These are phyloP conservation scores for Globisporangium acanthophoron DNA, from an alignment of 352 stramenopile genomes.

Conservation along the genomic window DNA sequence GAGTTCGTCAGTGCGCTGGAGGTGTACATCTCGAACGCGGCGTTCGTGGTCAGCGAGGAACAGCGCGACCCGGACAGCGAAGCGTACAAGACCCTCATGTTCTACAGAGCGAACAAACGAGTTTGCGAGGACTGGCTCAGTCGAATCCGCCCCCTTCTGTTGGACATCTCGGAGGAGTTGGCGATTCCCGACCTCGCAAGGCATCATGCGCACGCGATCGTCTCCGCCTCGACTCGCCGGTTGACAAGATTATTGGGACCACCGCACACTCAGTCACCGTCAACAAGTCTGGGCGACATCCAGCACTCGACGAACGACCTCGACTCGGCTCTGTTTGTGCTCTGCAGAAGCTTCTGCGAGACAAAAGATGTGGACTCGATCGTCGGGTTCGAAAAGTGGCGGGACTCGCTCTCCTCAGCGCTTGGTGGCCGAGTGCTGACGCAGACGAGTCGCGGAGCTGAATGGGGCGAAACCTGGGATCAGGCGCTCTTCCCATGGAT, in stretches of 20 bases:
- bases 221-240: slow-evolving; percentile 30
- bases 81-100: slow-evolving; percentile 32
- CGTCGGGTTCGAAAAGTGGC: slow-evolving; percentile 39
- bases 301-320: slow-evolving; percentile 29
- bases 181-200: slow-evolving; percentile 25
- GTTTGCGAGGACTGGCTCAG: slow-evolving; percentile 73
- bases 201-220: slow-evolving; percentile 40
- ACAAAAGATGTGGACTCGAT: slow-evolving; percentile 53
- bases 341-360: slow-evolving; percentile 39
- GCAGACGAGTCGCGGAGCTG: slow-evolving; percentile 8
- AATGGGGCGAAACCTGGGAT: slow-evolving; percentile 12
- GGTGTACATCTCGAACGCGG: slow-evolving; percentile 32
- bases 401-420: slow-evolving; percentile 23
- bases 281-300: slow-evolving; percentile 23
- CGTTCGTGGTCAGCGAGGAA: slow-evolving; percentile 13
- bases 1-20: slow-evolving; percentile 58
- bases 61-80: slow-evolving; percentile 35
- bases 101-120: slow-evolving; percentile 59
- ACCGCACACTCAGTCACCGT: slow-evolving; percentile 9
- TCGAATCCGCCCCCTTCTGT: slow-evolving; percentile 47
- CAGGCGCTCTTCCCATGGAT: slow-evolving; percentile 37
- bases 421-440: slow-evolving; percentile 18
- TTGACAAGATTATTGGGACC: slow-evolving; percentile 25
- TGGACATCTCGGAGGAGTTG: slow-evolving; percentile 30
- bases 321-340: slow-evolving; percentile 35